Evolutionary conservation across 768 basidiomycete species (phyloP), one percentile per base, ranked within the genome.

Genomic region (Dentipellis fragilis): DNA sequence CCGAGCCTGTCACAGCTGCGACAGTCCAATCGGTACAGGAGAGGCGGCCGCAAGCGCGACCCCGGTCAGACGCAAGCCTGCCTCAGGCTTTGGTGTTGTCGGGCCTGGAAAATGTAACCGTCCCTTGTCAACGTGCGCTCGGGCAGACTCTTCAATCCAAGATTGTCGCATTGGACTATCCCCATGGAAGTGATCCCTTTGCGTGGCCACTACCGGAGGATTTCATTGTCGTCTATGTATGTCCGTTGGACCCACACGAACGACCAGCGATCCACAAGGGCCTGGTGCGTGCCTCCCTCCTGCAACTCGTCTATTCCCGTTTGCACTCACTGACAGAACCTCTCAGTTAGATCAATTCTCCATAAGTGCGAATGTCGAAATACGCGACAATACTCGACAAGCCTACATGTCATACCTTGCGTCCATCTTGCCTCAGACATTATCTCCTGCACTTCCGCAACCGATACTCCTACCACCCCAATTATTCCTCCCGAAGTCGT

Each of bases 161-260:
- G 16, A 45, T 17, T 9, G 42, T 45, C n/a, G 9, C 2, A n/a
- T 45, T 45, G 7, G 17, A 19, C n/a, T 19, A 45, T n/a, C n/a
- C 42, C 19, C 65, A 57, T 9, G 52, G 63, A 29, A 61, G 67
- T 10, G 70, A 71, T 39, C 29, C 52, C 12, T 22, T 45, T 0
- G 55, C 60, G 68, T 82, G 80, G 79, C 73, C 75, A 50, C 68
- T 87, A 23, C 87, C 89, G 3, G 75, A 82, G 10, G 79, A 75
- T 1, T 93, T 92, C 64, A 72, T 91, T 37, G 68, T 84, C 57
- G 75, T 92, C 0, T 90, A 84, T 62, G 80, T 93, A 10, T 89
- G 86, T 67, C 76, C 80, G 10, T 71, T 75, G 59, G 80, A 87
- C 66, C 68, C 79, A 1, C 72, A 71, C 48, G 86, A 89, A 65